These are phyloP conservation scores for Cercospora janseana DNA, from an alignment of 2,329 filamentous ascomycete species.

Conservation along the genomic window DNA sequence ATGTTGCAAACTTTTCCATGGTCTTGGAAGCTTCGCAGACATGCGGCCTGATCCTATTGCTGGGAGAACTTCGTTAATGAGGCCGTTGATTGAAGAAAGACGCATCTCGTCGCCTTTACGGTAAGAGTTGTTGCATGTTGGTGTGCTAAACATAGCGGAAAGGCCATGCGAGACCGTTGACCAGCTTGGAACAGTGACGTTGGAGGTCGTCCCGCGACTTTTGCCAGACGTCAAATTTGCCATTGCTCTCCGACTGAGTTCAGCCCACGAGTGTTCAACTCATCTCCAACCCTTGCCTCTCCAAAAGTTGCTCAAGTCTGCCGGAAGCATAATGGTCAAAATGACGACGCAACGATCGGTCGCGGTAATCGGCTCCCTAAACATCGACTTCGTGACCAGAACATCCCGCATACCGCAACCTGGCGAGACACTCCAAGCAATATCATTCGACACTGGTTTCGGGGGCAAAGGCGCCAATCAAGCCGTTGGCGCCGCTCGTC, in stretches of 20 bases:
- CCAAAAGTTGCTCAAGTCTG: no score
- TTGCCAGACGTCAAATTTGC: background rate
- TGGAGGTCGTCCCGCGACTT: slow-evolving; percentile 3
- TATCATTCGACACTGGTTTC: slow-evolving; percentile 72
- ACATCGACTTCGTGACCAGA: slow-evolving; percentile 87
- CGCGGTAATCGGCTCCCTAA: slow-evolving; percentile 86
- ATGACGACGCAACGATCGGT: slow-evolving; percentile 42
- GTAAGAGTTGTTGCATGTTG: no score
- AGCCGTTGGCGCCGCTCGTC: slow-evolving; percentile 56
- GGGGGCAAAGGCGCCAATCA: slow-evolving; percentile 97
- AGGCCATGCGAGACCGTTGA: background rate
- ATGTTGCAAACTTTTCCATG: no score
- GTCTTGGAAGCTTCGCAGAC: no score
- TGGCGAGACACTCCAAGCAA: slow-evolving; percentile 83
- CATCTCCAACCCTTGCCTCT: no score
- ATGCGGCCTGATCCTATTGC: no score
- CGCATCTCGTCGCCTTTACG: no score
- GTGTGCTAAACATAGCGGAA: no score
- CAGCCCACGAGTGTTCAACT: background rate
- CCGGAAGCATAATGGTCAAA: background rate
- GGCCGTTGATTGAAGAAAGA: no score
- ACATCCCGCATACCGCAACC: slow-evolving; percentile 78
- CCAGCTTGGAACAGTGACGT: background rate
- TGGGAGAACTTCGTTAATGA: no score
- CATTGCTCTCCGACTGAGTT: background rate